phyloP scores from a whole-genome alignment of 2,329 filamentous ascomycete genomes.

The Teratosphaeria viscida region DNA sequence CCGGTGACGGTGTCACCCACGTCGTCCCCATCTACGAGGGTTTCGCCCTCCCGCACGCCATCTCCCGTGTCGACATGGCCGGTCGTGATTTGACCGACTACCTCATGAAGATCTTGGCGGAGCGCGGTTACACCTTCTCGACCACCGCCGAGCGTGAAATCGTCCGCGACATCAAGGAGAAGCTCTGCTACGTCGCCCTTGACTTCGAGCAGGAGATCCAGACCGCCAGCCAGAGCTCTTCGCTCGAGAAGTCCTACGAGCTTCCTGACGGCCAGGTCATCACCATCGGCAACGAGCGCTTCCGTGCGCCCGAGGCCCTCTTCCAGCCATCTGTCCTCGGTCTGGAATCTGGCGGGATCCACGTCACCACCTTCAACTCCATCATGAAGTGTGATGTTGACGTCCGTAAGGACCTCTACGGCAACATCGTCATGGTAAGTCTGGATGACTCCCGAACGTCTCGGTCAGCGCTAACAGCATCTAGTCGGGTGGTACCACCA shows the following conservation, averaged over 20 bases:
- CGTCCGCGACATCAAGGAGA: slow-evolving; percentile 99
- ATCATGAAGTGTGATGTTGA: slow-evolving; percentile 99
- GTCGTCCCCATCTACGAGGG: slow-evolving; percentile 99
- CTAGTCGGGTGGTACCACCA: slow-evolving; percentile 99
- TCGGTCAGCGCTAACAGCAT: slow-evolving; percentile 3
- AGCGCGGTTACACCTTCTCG: slow-evolving; percentile 99
- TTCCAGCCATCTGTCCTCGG: slow-evolving; percentile 98
- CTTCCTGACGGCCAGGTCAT: slow-evolving; percentile 99
- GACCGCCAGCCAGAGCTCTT: slow-evolving; percentile 97
- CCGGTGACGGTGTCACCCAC: slow-evolving; percentile 99
- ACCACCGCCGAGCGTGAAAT: slow-evolving; percentile 99
- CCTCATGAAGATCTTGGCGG: slow-evolving; percentile 99
- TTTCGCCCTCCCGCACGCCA: slow-evolving; percentile 99
- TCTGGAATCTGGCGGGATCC: slow-evolving; percentile 97
- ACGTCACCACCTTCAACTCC: slow-evolving; percentile 99
- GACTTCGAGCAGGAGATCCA: slow-evolving; percentile 99
- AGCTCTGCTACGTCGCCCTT: slow-evolving; percentile 99
- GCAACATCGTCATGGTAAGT: slow-evolving; percentile 99
- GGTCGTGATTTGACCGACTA: slow-evolving; percentile 99
- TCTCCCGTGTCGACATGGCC: slow-evolving; percentile 99
- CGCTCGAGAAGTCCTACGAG: slow-evolving; percentile 99
- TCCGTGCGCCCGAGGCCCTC: slow-evolving; percentile 98
- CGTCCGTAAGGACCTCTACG: slow-evolving; percentile 99
- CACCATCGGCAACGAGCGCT: slow-evolving; percentile 99
- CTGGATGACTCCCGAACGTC: neutral